Base-by-base conservation (phyloP, 2,329 filamentous ascomycete genomes). In the Dichotomopilus funicola region DNA sequence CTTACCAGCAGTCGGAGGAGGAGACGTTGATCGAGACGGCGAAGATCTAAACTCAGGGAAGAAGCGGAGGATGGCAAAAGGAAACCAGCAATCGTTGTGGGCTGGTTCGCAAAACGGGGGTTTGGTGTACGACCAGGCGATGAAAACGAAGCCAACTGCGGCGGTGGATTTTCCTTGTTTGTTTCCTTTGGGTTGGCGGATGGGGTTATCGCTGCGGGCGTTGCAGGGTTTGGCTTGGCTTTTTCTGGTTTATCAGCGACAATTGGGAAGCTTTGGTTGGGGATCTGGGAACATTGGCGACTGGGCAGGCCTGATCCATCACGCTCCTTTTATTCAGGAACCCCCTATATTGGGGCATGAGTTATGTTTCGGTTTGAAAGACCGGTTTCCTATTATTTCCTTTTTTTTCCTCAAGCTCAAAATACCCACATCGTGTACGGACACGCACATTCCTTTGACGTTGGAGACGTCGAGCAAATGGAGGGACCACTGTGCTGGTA, bases 1-100 rank as follows among this genome's bases (percentile, higher is more conserved):
- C 64, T 11, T 69, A 68, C 41, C 61, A 67, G 37, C 64, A 48
- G 45, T n/a, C 31, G 34, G 45, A 43, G 41, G 40, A 56, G 41
- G 55, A 54, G 5, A 48, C 53, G 34, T 36, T 41, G 4, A 49
- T 45, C 9, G 58, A 62, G 62, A 38, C 54, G 11, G n/a, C 51
- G 5, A 52, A 56, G 44, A 45, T 49, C 10, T 56, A 59, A 44
- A 10, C 5, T 7, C 5, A 3, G 10, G 12, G n/a, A 33, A 45
- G 3, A 31, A 12, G 13, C 10, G n/a, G 5, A 27, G 27, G 35
- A 8, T 4, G 12, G 5, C 6, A 3, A 19, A 35, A 48, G 6
- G 44, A 41, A 34, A 8, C 6, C 8, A 5, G 3, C 7, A 4
- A 12, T 8, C 33, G 33, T 31, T 12, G 12, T 10, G 27, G 10